Evolutionary conservation across 371 early-diverging fungal genomes (phyloP).

Genomic region (Globomyces sp.): DNA sequence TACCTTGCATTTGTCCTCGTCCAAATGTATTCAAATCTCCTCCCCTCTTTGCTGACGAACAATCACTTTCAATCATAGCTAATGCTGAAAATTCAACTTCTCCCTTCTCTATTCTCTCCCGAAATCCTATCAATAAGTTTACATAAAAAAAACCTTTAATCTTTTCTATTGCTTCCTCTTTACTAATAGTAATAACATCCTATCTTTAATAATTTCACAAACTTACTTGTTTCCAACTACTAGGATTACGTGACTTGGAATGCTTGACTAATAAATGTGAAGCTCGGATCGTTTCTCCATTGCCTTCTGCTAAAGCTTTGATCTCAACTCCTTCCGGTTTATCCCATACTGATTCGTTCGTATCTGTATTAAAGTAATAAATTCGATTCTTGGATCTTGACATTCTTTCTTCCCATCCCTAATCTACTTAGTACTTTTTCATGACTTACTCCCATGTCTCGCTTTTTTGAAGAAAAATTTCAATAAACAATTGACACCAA

Average conservation of each 20-base stretch:
- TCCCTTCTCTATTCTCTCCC: constrained; percentile 60
- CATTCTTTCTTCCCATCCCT: constrained; percentile 20
- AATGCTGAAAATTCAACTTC: constrained; percentile 50
- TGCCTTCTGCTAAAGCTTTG: constrained; percentile 13
- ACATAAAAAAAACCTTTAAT: constrained; percentile 41
- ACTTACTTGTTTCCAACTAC: constrained; percentile 82
- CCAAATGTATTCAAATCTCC: constrained; percentile 92
- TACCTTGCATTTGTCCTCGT: constrained; percentile 49
- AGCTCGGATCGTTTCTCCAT: constrained; percentile 61
- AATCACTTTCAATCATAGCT: constrained; percentile 80
- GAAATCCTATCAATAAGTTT: constrained; percentile 20
- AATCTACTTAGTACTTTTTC: no score
- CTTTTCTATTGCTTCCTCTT: constrained; percentile 78
- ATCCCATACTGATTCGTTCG: constrained; percentile 82
- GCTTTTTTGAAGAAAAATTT: no score
- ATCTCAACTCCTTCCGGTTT: constrained; percentile 53
- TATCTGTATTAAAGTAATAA: constrained; percentile 86
- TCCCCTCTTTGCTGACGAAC: constrained; percentile 79
- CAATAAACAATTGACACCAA: no score
- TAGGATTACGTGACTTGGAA: constrained; percentile 78
- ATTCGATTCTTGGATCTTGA: constrained; percentile 36
- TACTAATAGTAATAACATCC: constrained; percentile 78
- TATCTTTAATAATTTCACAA: constrained; percentile 24
- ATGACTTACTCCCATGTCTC: no score
- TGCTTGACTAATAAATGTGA: constrained; percentile 94